Evolutionary conservation across 306 rosid species (phyloP).

Genomic region (Citrullus amarus): DNA sequence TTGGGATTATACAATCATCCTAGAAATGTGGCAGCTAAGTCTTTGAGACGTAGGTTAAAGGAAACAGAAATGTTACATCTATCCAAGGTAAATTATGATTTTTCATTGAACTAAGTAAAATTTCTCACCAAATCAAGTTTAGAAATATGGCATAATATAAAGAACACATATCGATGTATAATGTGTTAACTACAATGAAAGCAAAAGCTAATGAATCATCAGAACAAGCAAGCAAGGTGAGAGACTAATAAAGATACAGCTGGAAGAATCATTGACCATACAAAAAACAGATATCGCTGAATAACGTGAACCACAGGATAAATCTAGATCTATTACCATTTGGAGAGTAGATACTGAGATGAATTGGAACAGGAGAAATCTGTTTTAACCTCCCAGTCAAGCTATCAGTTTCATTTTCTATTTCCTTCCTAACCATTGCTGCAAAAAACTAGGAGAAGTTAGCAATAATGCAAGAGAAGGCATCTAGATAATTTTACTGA

Average conservation of each 20-base stretch:
- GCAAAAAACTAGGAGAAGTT: constrained; percentile 16
- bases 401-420: constrained; percentile 73
- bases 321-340: constrained; percentile 32
- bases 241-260: not conserved
- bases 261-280: not conserved
- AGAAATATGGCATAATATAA: not conserved
- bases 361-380: constrained; percentile 79
- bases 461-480: not conserved
- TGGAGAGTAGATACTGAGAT: constrained; percentile 76
- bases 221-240: not conserved
- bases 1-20: not conserved
- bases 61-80: not conserved
- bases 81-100: not conserved
- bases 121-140: not conserved
- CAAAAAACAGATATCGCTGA: not conserved
- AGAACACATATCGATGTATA: not conserved
- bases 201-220: not conserved
- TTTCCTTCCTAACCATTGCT: constrained; percentile 77
- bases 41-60: not conserved
- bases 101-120: not conserved
- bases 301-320: not conserved
- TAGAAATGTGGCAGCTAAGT: not conserved
- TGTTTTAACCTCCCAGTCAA: constrained; percentile 61
- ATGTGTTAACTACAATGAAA: not conserved
- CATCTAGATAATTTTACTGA: not conserved